phyloP scores from a whole-genome alignment of 257 asterid genomes.

The Solanum pennellii region DNA sequence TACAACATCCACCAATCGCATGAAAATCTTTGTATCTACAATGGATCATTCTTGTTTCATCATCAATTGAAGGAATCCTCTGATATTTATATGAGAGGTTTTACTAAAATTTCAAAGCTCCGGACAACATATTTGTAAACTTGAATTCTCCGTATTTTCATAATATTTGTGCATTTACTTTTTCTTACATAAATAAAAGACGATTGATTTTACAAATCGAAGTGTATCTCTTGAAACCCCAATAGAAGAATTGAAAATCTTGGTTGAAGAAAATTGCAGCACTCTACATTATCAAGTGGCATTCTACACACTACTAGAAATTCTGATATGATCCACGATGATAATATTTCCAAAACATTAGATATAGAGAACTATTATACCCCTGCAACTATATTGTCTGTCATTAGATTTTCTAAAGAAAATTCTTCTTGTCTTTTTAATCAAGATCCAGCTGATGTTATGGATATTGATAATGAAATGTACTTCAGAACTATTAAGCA shows the following conservation, averaged over 20 bases:
- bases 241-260: neutral
- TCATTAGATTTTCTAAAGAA: neutral
- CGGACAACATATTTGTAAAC: neutral
- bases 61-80: neutral
- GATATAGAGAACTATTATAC: neutral
- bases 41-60: neutral
- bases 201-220: neutral
- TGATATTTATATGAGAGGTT: neutral
- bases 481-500: slow-evolving; percentile 33
- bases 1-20: slow-evolving; percentile 14
- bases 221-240: neutral
- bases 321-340: neutral
- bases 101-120: neutral
- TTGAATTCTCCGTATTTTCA: neutral
- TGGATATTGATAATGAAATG: slow-evolving; percentile 32
- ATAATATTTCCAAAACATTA: neutral
- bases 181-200: neutral
- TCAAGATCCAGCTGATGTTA: slow-evolving; percentile 58
- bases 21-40: slow-evolving; percentile 3
- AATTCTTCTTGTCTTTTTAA: slow-evolving; percentile 13
- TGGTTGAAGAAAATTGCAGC: neutral
- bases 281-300: neutral
- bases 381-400: neutral
- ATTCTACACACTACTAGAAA: neutral
- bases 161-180: neutral